These are phyloP conservation scores for Lachnellula occidentalis DNA, from an alignment of 2,329 filamentous ascomycete species.

Conservation along the genomic window DNA sequence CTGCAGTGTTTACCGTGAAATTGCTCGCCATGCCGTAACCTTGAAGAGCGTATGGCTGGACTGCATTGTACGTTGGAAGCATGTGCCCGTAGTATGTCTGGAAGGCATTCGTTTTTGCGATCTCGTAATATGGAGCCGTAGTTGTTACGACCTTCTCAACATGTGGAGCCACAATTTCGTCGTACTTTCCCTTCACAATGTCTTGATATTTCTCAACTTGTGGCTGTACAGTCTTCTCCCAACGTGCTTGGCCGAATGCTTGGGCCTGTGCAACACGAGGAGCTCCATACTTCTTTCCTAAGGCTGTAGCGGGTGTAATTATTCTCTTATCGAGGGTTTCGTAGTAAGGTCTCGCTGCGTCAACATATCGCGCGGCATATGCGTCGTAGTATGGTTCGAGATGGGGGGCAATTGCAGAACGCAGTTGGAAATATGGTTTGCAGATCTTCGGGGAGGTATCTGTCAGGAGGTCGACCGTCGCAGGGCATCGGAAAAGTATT, in stretches of 20 bases:
- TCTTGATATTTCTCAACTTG: constrained; percentile 61
- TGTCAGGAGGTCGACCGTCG: constrained; percentile 59
- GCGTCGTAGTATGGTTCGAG: constrained; percentile 78
- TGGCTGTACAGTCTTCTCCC: constrained; percentile 73
- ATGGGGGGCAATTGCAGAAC: constrained; percentile 63
- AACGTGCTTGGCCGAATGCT: constrained; percentile 63
- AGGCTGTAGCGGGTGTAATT: constrained; percentile 61
- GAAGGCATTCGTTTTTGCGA: constrained; percentile 55
- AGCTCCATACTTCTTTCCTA: constrained; percentile 68
- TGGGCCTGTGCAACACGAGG: constrained; percentile 65
- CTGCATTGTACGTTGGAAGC: constrained; percentile 68
- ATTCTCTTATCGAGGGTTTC: constrained; percentile 54
- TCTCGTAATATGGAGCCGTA: constrained; percentile 67
- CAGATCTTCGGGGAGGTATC: constrained; percentile 72
- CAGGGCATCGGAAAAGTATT: constrained; percentile 76
- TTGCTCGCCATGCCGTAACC: constrained; percentile 61
- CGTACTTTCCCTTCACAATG: constrained; percentile 60
- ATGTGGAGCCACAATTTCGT: constrained; percentile 66
- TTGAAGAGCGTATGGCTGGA: constrained; percentile 66
- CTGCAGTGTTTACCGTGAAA: constrained; percentile 62
- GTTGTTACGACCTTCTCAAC: constrained; percentile 55
- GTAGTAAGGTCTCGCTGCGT: constrained; percentile 72
- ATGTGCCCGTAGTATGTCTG: constrained; percentile 69
- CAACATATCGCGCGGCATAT: constrained; percentile 79
- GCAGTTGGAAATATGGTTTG: constrained; percentile 69